Evolutionary conservation across 1,139 yeast species (phyloP), one percentile per base, ranked within the genome.

Genomic region (Suhomyces maxii): DNA sequence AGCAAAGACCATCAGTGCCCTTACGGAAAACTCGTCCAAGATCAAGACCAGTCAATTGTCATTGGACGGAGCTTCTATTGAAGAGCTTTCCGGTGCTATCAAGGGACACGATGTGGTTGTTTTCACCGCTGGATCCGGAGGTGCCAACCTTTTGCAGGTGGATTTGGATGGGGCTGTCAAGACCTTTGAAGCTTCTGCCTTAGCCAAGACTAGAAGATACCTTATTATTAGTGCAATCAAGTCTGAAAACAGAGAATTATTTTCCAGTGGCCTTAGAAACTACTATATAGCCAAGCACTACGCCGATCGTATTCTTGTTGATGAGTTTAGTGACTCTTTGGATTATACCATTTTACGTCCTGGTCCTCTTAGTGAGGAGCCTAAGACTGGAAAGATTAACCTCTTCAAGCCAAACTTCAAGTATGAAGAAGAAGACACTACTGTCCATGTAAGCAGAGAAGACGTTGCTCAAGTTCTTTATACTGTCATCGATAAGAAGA

Each of bases 111-210:
- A 80, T 56, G 83, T 82, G 7, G 80, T 83, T 7, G 80, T 84
- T 1, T 80, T 83, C 64, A 68, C 79, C 39, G 88, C 85, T 1
- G 89, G 89, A 6, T 80, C 86, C 1, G 84, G 80, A 7, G 88
- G 87, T 1, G 75, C 73, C 46, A 64, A 73, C 42, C 72, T 83
- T 11, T 67, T 81, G 42, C 69, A 73, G 25, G 80, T 83, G 11
- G 89, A 84, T 56, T 66, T 82, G 45, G 88, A 83, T 56, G 85
- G 84, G 5, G 83, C 83, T 7, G 80, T 80, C 34, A 79, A 80
- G 57, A 73, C 78, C 2, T 71, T 78, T 46, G 86, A 82, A 55
- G 87, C 86, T 1, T 67, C 81, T 12, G 74, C 73, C 34, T 53
- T 55, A 40, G 78, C 76, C n/a, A 65, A 68, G 1, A 71, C 79